Conservation (phyloP, 2,329 filamentous ascomycete species). For the Corynespora cassiicola region DNA sequence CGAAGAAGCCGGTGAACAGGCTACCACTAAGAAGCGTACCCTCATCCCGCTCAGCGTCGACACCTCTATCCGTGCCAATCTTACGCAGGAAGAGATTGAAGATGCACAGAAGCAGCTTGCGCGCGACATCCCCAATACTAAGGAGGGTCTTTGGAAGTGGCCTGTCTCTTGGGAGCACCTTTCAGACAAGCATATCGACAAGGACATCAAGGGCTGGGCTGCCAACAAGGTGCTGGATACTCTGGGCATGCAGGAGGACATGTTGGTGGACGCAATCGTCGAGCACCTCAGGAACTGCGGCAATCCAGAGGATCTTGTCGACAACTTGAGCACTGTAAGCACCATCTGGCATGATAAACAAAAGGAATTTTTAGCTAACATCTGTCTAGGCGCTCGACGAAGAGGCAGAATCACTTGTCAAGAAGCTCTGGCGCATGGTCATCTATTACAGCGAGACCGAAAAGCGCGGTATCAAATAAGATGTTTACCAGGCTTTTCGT, state of each 20-base stretch:
- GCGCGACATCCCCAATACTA: slow-evolving; percentile 86
- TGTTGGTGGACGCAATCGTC: slow-evolving; percentile 91
- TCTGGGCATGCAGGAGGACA: slow-evolving; percentile 93
- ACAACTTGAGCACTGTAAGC: slow-evolving; percentile 82
- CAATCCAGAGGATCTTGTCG: slow-evolving; percentile 79
- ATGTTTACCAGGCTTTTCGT: background rate
- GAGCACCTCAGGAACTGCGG: slow-evolving; percentile 80
- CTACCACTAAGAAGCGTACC: slow-evolving; percentile 71
- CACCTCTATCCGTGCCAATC: slow-evolving; percentile 47
- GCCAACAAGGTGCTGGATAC: slow-evolving; percentile 99
- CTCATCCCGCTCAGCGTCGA: slow-evolving; percentile 62
- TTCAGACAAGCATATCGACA: slow-evolving; percentile 78
- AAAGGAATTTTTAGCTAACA: slow-evolving; percentile 43
- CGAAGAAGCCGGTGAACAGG: slow-evolving; percentile 75
- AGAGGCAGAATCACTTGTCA: slow-evolving; percentile 90
- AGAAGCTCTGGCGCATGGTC: slow-evolving; percentile 97
- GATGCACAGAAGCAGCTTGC: slow-evolving; percentile 83
- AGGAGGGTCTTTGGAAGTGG: slow-evolving; percentile 90
- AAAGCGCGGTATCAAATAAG: slow-evolving; percentile 74
- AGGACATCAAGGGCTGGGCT: slow-evolving; percentile 91
- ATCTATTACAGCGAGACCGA: slow-evolving; percentile 97
- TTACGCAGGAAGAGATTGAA: slow-evolving; percentile 88
- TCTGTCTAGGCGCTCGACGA: slow-evolving; percentile 79
- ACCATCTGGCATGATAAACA: slow-evolving; percentile 2
- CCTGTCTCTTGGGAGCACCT: slow-evolving; percentile 90